phyloP scores from a whole-genome alignment of 768 basidiomycete species.

The Scleroderma citrinum region DNA sequence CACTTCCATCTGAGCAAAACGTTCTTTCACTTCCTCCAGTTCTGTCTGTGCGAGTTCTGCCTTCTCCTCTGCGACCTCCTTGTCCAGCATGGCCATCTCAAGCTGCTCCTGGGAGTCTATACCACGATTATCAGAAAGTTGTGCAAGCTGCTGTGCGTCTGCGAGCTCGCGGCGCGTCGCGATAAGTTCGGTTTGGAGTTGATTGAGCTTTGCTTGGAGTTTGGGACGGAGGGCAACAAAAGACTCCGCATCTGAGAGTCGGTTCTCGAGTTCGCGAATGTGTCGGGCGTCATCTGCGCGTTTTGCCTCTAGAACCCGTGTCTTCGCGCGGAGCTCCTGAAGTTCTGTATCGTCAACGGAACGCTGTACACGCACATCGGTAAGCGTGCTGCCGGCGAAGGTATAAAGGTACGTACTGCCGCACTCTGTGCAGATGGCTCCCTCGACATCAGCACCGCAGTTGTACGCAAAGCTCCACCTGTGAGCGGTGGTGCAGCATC shows the following conservation, averaged over 20 bases:
- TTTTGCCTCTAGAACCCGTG: slow-evolving; percentile 80
- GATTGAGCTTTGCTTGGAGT: slow-evolving; percentile 80
- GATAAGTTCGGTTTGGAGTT: slow-evolving; percentile 74
- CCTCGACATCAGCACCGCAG: slow-evolving; percentile 15
- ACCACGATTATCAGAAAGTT: slow-evolving; percentile 62
- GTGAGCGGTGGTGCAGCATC: slow-evolving; percentile 3
- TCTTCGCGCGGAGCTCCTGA: slow-evolving; percentile 78
- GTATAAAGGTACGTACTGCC: slow-evolving; percentile 11
- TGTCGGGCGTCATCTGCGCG: slow-evolving; percentile 82
- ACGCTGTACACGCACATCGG: slow-evolving; percentile 10
- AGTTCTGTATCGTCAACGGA: slow-evolving; percentile 52
- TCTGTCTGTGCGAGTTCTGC: slow-evolving; percentile 77
- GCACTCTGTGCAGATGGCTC: slow-evolving; percentile 23
- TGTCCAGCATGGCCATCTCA: slow-evolving; percentile 93
- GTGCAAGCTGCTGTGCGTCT: slow-evolving; percentile 69
- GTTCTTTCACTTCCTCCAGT: slow-evolving; percentile 74
- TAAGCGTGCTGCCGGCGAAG: slow-evolving; percentile 8
- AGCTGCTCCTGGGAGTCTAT: slow-evolving; percentile 83
- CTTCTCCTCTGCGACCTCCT: slow-evolving; percentile 93
- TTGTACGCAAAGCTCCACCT: slow-evolving; percentile 8
- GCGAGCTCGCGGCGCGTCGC: slow-evolving; percentile 70
- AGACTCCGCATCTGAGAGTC: slow-evolving; percentile 78
- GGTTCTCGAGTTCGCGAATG: slow-evolving; percentile 77
- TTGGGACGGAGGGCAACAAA: slow-evolving; percentile 85
- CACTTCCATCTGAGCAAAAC: slow-evolving; percentile 71